Evolutionary conservation across 768 basidiomycete genomes (phyloP).

Genomic region (Kwoniella dendrophila): DNA sequence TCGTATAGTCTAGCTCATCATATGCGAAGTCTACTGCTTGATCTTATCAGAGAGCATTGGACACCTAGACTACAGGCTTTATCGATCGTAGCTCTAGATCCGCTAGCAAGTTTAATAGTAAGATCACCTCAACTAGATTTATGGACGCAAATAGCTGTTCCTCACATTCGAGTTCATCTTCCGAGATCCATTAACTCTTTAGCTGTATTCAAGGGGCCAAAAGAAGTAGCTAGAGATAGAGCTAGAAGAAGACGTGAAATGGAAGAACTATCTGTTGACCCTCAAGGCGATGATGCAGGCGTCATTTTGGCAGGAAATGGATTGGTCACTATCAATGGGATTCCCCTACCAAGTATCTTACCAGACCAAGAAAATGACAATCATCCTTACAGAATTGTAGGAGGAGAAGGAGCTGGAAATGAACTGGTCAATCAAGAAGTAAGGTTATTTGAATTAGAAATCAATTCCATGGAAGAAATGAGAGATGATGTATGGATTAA

Average conservation of each 20-base stretch:
- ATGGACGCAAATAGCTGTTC: conserved; percentile 32
- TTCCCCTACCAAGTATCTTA: not conserved
- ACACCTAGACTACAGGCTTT: conserved; percentile 37
- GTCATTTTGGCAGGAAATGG: not conserved
- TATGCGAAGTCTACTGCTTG: conserved; percentile 20
- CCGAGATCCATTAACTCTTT: conserved; percentile 35
- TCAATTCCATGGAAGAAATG: conserved; percentile 44
- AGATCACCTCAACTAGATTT: conserved; percentile 38
- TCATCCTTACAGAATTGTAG: conserved; percentile 27
- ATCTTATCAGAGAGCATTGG: conserved; percentile 30
- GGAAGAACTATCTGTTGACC: not conserved
- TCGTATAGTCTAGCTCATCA: conserved; percentile 25
- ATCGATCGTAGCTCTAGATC: conserved; percentile 40
- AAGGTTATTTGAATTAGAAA: conserved; percentile 47
- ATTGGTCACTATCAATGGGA: not conserved
- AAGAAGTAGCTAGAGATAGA: conserved; percentile 30
- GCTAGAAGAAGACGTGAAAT: not conserved
- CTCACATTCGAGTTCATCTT: conserved; percentile 44
- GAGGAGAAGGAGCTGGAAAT: conserved; percentile 40
- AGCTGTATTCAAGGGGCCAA: conserved; percentile 39
- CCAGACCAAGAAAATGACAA: conserved; percentile 4
- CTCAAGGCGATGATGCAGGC: not conserved
- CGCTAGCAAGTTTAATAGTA: conserved; percentile 34
- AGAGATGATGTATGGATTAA: conserved; percentile 40
- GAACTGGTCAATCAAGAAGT: conserved; percentile 33